Percentiles rank a stretch among this genome's conserved stretches.
Evolutionary conservation across 2,329 filamentous ascomycete species (phyloP).

Genomic region (Thermothelomyces thermophilus): DNA sequence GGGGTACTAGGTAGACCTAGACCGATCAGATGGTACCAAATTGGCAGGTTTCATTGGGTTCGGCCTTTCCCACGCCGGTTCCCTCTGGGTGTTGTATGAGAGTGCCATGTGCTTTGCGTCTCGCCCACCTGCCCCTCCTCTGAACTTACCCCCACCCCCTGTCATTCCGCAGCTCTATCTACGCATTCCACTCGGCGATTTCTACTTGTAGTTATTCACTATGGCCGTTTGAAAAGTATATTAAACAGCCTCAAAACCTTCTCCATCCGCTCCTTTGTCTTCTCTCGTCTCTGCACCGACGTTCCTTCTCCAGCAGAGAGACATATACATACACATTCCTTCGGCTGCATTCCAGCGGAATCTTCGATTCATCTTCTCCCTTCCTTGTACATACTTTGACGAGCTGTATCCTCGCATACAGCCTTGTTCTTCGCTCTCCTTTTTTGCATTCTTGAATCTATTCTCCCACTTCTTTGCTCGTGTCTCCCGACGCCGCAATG

Average conservation of each 20-base stretch:
- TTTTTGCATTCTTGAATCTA: too few species aligned
- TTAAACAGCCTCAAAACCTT: background rate
- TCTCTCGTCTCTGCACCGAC: background rate
- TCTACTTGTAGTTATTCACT: background rate
- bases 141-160: background rate
- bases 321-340: background rate
- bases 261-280: conserved; percentile 3
- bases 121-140: background rate
- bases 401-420: too few species aligned
- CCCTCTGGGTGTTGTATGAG: background rate
- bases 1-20: too few species aligned
- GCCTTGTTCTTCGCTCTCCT: too few species aligned
- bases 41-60: conserved; percentile 8
- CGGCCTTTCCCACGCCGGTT: background rate
- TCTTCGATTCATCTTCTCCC: too few species aligned
- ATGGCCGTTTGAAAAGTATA: too few species aligned
- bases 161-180: background rate
- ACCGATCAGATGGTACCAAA: conserved; percentile 7
- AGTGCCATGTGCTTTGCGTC: conserved; percentile 1
- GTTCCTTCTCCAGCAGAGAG: background rate
- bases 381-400: background rate
- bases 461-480: background rate
- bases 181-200: background rate
- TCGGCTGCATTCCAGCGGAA: background rate
- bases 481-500: conserved; percentile 11